A percentile compares a stretch with the other conserved stretches of the same genome.
Evolutionary conservation across 805 yeast genomes (phyloP).

Genomic region (Nakazawaea wyomingensis): DNA sequence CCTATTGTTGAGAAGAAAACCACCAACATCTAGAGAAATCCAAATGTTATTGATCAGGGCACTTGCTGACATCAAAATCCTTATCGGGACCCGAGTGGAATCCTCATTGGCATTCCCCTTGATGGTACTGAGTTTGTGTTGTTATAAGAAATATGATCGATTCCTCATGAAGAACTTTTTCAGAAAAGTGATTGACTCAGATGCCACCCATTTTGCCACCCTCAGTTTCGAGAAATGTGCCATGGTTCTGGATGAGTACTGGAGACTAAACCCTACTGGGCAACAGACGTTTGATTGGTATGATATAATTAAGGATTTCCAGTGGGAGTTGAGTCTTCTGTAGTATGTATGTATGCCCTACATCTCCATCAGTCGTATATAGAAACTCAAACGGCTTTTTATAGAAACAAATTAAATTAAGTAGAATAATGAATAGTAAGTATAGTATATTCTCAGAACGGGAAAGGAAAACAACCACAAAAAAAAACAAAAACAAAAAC

Average conservation of each 20-base stretch:
- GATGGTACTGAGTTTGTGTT: conserved; percentile 31
- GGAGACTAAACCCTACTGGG: conserved; percentile 8
- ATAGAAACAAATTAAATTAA: not conserved
- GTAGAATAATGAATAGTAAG: too few species aligned
- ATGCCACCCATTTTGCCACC: not conserved
- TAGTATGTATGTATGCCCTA: too few species aligned
- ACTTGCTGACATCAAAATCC: conserved; percentile 21
- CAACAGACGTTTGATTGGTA: not conserved
- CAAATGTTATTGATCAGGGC: conserved; percentile 23
- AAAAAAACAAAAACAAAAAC: too few species aligned
- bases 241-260: conserved; percentile 4
- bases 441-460: too few species aligned
- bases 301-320: conserved; percentile 1
- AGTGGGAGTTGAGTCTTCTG: conserved; percentile 10
- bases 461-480: too few species aligned
- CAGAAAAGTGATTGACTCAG: not conserved
- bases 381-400: too few species aligned
- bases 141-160: conserved; percentile 11
- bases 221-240: not conserved
- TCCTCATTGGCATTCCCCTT: conserved; percentile 33
- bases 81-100: conserved; percentile 27
- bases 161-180: conserved; percentile 1
- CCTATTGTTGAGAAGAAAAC: conserved; percentile 18
- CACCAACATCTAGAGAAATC: conserved; percentile 18
- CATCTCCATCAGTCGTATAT: too few species aligned